Conservation (phyloP, 108 stramenopile species). For the Fragilaria crotonensis region DNA sequence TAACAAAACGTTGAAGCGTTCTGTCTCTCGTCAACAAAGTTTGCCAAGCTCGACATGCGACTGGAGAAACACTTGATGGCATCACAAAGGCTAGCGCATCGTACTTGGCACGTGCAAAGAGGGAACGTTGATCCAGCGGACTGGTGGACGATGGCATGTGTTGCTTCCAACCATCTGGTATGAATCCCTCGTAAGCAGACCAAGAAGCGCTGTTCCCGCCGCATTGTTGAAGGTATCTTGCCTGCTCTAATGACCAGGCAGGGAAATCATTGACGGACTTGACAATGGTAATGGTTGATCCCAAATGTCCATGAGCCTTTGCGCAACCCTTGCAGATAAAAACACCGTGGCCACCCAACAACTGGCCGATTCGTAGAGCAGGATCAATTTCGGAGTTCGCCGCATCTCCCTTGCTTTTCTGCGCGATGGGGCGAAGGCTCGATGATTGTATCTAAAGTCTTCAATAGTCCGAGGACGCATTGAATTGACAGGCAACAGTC, state of each 20-base stretch:
- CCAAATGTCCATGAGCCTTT: conserved; percentile 35
- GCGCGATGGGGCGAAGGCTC: conserved; percentile 3
- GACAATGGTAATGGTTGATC: conserved; percentile 24
- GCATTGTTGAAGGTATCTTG: conserved; percentile 9
- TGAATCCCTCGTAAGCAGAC: conserved; percentile 37
- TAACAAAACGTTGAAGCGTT: background rate
- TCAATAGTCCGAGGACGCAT: background rate
- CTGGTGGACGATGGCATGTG: conserved; percentile 18
- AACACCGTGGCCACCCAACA: conserved; percentile 39
- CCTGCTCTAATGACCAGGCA: conserved; percentile 23
- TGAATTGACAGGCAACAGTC: background rate
- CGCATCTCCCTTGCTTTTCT: background rate
- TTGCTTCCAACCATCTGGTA: conserved; percentile 31
- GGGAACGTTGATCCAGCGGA: conserved; percentile 22
- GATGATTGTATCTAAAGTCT: conserved; percentile 13
- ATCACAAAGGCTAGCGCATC: conserved; percentile 45
- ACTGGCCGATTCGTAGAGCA: conserved; percentile 16
- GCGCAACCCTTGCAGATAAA: conserved; percentile 51
- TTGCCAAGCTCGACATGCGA: conserved; percentile 27
- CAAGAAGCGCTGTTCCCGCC: conserved; percentile 37
- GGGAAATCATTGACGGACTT: conserved; percentile 19
- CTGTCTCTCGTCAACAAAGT: conserved; percentile 12
- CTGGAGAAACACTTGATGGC: conserved; percentile 27
- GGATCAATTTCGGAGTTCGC: conserved; percentile 14
- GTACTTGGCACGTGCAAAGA: conserved; percentile 58